Evolutionary conservation across 2,329 filamentous ascomycete genomes (phyloP).

Genomic region (Chaetomium globosum): DNA sequence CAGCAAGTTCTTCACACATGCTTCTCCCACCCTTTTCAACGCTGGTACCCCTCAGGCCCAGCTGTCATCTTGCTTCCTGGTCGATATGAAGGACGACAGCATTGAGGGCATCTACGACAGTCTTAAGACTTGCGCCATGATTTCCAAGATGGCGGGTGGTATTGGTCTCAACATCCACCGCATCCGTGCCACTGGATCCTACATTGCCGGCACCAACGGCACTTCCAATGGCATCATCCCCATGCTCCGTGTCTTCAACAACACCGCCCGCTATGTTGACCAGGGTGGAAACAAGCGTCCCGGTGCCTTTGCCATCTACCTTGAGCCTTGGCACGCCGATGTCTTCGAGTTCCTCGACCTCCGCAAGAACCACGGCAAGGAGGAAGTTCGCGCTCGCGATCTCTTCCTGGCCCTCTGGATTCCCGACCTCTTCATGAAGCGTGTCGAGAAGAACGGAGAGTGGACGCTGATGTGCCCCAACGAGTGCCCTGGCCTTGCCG

Average conservation of each 20-base stretch:
- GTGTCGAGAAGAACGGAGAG: constrained; percentile 91
- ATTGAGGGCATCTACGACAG: constrained; percentile 99
- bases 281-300: constrained; percentile 99
- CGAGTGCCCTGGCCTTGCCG: constrained; percentile 90
- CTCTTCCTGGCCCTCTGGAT: constrained; percentile 99
- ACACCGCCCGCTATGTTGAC: constrained; percentile 97
- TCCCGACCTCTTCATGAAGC: constrained; percentile 99
- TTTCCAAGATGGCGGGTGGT: constrained; percentile 98
- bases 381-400: constrained; percentile 94
- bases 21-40: constrained; percentile 96
- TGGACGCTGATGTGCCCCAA: constrained; percentile 99
- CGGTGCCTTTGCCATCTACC: constrained; percentile 96
- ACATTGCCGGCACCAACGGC: constrained; percentile 97
- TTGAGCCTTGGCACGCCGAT: constrained; percentile 98
- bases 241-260: constrained; percentile 99
- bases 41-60: constrained; percentile 93
- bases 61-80: constrained; percentile 96
- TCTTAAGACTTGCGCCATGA: constrained; percentile 98
- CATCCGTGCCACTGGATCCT: constrained; percentile 95
- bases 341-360: constrained; percentile 97
- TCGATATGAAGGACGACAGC: constrained; percentile 99
- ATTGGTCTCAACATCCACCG: constrained; percentile 96
- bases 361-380: constrained; percentile 99
- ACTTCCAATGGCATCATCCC: constrained; percentile 96
- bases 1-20: constrained; percentile 97